Evolutionary conservation across 371 early-diverging fungal species (phyloP).

Genomic region (Fennellomyces sp.): DNA sequence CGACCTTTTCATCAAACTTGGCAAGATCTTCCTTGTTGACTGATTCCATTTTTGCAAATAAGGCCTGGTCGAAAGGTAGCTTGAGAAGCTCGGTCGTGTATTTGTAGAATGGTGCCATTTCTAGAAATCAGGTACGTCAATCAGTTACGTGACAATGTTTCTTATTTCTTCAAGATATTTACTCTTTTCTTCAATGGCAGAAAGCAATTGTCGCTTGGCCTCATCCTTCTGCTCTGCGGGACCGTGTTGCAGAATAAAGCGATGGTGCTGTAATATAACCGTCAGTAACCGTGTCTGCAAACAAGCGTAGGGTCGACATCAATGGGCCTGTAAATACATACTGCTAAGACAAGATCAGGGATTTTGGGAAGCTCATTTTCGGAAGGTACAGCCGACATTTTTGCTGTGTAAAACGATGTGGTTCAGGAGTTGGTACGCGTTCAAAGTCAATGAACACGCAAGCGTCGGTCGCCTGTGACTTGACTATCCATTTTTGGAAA

Average conservation of each 20-base stretch:
- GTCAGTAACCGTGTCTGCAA: not conserved
- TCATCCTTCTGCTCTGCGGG: conserved; percentile 61
- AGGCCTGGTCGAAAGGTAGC: conserved; percentile 54
- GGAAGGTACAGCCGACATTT: not conserved
- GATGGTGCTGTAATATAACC: conserved; percentile 59
- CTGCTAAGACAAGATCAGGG: conserved; percentile 75
- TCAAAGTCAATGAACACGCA: not conserved
- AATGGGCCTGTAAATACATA: conserved; percentile 14
- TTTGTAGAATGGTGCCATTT: conserved; percentile 87
- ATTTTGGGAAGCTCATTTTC: conserved; percentile 72
- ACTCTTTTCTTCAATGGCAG: conserved; percentile 77
- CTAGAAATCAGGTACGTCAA: conserved; percentile 34
- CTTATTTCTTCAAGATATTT: conserved; percentile 14
- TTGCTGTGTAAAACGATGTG: not conserved
- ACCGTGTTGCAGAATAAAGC: conserved; percentile 73
- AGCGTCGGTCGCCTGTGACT: not conserved
- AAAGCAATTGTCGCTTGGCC: conserved; percentile 63
- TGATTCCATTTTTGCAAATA: conserved; percentile 57
- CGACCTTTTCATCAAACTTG: conserved; percentile 80
- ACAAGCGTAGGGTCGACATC: not conserved
- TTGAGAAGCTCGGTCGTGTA: conserved; percentile 67
- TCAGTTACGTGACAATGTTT: not conserved
- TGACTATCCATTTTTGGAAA: not conserved
- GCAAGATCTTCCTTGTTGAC: conserved; percentile 79
- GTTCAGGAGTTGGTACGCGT: conserved; percentile 3